These are phyloP conservation scores for Penicillium longicatenatum DNA, from an alignment of 495 filamentous ascomycete species.

Conservation along the genomic window DNA sequence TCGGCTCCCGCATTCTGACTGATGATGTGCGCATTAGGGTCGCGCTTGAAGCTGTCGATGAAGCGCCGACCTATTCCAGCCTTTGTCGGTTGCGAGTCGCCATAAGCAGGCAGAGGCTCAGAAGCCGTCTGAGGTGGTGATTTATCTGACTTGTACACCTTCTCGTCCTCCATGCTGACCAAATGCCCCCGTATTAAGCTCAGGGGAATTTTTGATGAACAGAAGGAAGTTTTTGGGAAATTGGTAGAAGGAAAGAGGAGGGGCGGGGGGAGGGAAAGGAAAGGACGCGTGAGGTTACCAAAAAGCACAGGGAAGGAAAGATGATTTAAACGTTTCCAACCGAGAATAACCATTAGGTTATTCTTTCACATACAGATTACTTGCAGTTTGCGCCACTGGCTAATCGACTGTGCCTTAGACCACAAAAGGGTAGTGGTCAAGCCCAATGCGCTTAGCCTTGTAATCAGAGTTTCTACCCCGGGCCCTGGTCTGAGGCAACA, in stretches of 20 bases:
- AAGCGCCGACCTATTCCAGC: conserved; percentile 49
- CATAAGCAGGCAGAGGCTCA: conserved; percentile 40
- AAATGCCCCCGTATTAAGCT: neutral
- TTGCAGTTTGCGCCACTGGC: neutral
- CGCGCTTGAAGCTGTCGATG: conserved; percentile 79
- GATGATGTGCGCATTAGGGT: conserved; percentile 66
- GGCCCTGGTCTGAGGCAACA: neutral
- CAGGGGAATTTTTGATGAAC: neutral
- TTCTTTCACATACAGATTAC: conserved; percentile 7
- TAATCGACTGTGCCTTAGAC: neutral
- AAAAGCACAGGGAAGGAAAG: conserved; percentile 1
- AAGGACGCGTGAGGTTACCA: neutral
- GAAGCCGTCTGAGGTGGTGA: conserved; percentile 23
- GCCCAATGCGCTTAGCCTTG: neutral
- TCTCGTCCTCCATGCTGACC: conserved; percentile 40
- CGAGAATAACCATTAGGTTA: conserved; percentile 4
- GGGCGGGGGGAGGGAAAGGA: neutral
- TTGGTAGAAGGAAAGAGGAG: neutral
- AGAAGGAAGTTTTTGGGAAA: neutral
- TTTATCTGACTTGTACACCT: conserved; percentile 31
- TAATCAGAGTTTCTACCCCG: neutral
- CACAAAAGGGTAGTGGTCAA: neutral
- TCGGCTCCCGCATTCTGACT: conserved; percentile 55
- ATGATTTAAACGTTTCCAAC: conserved; percentile 8
- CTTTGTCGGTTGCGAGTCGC: conserved; percentile 35